Conservation (phyloP, 208 protist genomes). For the Crithidia brevicula region DNA sequence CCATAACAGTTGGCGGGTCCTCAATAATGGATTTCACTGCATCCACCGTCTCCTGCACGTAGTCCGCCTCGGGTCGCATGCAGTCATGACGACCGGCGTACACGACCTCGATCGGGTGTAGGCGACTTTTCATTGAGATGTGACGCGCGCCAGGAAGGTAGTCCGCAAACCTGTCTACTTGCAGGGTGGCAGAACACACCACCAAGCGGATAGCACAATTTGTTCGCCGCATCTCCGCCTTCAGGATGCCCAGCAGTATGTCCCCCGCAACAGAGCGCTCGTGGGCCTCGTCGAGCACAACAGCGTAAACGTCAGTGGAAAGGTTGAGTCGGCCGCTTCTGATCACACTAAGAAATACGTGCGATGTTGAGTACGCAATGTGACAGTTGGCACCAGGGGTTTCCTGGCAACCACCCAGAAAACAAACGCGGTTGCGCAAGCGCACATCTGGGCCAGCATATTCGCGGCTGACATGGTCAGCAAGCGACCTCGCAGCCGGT, state of each 20-base stretch:
- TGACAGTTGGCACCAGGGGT: not conserved
- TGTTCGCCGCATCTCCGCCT: conserved; percentile 88
- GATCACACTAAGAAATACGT: conserved; percentile 4
- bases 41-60: conserved; percentile 53
- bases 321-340: not conserved
- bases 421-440: not conserved
- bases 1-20: conserved; percentile 20
- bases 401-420: not conserved
- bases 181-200: conserved; percentile 95
- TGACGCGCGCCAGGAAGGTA: conserved; percentile 95
- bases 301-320: conserved; percentile 69
- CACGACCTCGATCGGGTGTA: conserved; percentile 63
- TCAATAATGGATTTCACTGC: conserved; percentile 41
- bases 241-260: conserved; percentile 96
- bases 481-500: conserved; percentile 96
- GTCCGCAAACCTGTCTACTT: conserved; percentile 88
- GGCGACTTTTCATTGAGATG: conserved; percentile 93
- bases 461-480: conserved; percentile 96
- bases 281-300: conserved; percentile 99
- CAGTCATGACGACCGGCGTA: conserved; percentile 44
- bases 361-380: conserved; percentile 26
- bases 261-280: conserved; percentile 97
- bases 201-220: conserved; percentile 87
- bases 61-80: conserved; percentile 74
- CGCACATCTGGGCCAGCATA: conserved; percentile 44